phyloP scores from a whole-genome alignment of 371 early-diverging fungal species.

The Saksenaea oblongispora region DNA sequence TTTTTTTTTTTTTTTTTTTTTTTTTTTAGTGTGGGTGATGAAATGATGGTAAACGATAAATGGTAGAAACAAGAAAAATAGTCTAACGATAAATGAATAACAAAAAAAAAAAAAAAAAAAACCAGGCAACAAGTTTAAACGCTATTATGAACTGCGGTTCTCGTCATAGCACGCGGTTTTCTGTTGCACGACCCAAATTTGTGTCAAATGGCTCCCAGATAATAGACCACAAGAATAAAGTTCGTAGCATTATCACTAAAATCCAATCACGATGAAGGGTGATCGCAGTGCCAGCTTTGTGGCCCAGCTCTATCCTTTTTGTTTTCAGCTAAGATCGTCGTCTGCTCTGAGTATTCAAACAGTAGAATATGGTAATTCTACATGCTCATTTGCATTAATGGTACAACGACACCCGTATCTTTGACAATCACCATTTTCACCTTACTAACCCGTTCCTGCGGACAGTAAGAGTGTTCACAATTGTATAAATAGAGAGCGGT shows the following conservation, averaged over 20 bases:
- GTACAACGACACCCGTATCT: background rate
- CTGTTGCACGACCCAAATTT: background rate
- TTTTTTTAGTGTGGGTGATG: no score
- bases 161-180: background rate
- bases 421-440: background rate
- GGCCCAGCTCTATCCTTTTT: background rate
- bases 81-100: background rate
- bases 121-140: background rate
- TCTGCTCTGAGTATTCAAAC: background rate
- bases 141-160: background rate
- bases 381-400: background rate
- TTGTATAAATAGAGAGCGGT: background rate
- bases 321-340: background rate
- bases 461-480: background rate
- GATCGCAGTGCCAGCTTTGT: background rate
- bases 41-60: no score
- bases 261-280: background rate
- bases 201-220: background rate
- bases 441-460: background rate
- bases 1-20: no score
- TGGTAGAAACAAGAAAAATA: no score
- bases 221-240: background rate
- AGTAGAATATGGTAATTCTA: background rate
- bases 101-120: background rate
- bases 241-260: background rate